A percentile compares a stretch with the other conserved stretches of the same genome.
These are phyloP conservation scores for Fomitopsis pinicola DNA, from an alignment of 1,284 basidiomycete species.

Conservation along the genomic window DNA sequence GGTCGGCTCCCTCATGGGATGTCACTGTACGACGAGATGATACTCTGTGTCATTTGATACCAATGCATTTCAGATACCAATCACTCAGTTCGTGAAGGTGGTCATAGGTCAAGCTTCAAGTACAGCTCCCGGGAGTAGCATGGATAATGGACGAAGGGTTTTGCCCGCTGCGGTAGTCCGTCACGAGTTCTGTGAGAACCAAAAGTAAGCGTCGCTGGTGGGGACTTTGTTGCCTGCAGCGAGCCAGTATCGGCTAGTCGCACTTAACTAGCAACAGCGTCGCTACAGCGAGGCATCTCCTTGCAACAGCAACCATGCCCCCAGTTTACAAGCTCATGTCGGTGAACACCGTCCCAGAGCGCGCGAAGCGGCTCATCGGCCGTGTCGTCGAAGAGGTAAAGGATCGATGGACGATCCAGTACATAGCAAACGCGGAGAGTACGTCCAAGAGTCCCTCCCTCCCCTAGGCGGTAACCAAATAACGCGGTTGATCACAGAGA, in stretches of 20 bases:
- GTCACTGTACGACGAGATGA: neutral
- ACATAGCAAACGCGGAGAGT: conserved; percentile 19
- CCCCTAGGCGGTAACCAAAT: too few relatives aligned
- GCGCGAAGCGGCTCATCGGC: conserved; percentile 19
- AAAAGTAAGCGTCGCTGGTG: neutral
- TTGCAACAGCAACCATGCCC: neutral
- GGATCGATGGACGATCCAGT: conserved; percentile 16
- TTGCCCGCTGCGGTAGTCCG: too few relatives aligned
- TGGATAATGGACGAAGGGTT: too few relatives aligned
- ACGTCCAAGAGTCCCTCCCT: neutral
- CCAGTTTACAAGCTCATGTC: conserved; percentile 14
- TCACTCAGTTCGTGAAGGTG: neutral
- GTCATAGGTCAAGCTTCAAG: too few relatives aligned
- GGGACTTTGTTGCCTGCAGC: neutral
- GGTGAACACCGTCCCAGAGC: conserved; percentile 22
- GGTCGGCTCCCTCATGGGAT: neutral
- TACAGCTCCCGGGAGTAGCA: too few relatives aligned
- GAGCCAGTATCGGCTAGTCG: neutral
- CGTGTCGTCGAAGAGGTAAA: conserved; percentile 19
- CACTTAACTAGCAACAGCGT: neutral
- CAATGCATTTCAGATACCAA: neutral
- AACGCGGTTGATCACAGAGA: conserved; percentile 4
- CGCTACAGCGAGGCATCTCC: neutral
- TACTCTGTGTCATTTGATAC: neutral
- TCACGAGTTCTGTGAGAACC: too few relatives aligned